These are phyloP conservation scores for Kodamaea leandrae DNA, from an alignment of 805 yeast genomes.

Conservation along the genomic window DNA sequence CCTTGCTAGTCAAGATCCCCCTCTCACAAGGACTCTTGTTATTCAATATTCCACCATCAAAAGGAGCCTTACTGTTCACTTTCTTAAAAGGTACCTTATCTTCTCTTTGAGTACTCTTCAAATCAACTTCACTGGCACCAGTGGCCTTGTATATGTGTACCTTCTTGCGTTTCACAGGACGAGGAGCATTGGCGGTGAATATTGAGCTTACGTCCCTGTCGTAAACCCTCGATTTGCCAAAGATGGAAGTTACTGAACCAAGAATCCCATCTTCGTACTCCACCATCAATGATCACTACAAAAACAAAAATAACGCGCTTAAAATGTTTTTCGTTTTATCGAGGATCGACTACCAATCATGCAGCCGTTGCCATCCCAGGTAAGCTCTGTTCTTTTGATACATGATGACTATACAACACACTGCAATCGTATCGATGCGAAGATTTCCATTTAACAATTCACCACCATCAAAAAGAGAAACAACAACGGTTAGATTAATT, in stretches of 20 bases:
- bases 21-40: too few species aligned
- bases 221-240: background rate
- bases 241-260: conserved; percentile 4
- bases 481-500: too few species aligned
- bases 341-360: background rate
- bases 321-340: background rate
- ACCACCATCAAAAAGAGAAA: too few species aligned
- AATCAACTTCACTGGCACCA: background rate
- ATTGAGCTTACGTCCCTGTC: background rate
- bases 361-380: conserved; percentile 2
- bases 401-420: too few species aligned
- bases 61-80: too few species aligned
- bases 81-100: too few species aligned
- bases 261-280: conserved; percentile 9
- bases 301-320: background rate
- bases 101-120: too few species aligned
- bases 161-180: conserved; percentile 4
- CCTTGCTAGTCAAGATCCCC: too few species aligned
- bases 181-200: background rate
- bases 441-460: too few species aligned
- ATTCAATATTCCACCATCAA: too few species aligned
- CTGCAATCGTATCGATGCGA: too few species aligned
- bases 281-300: background rate
- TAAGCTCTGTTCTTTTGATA: background rate
- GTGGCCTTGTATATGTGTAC: conserved; percentile 7